phyloP scores from a whole-genome alignment of 257 asterid species.

The Paraleonurus japonicus region DNA sequence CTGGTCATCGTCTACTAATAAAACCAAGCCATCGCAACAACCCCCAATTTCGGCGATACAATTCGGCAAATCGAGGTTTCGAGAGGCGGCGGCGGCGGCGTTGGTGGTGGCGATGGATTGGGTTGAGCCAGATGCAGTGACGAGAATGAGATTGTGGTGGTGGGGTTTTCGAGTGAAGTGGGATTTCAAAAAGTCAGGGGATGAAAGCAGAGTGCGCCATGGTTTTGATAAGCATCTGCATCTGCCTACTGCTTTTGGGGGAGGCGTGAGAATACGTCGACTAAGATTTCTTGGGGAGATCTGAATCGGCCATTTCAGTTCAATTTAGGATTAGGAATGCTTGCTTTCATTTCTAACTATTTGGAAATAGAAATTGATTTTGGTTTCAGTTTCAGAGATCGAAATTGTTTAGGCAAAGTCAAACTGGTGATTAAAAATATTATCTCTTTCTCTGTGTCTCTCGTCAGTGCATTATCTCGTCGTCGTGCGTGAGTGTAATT shows the following conservation, averaged over 20 bases:
- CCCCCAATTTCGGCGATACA: too few relatives aligned
- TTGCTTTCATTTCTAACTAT: too few relatives aligned
- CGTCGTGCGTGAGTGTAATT: too few relatives aligned
- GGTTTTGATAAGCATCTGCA: not conserved
- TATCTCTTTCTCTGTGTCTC: too few relatives aligned
- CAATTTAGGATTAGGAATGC: too few relatives aligned
- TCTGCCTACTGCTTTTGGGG: not conserved
- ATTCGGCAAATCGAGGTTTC: not conserved
- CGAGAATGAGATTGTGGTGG: not conserved
- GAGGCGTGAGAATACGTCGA: not conserved
- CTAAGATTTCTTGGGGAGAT: not conserved
- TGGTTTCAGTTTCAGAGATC: too few relatives aligned
- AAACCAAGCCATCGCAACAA: too few relatives aligned
- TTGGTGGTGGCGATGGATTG: not conserved
- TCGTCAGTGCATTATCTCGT: too few relatives aligned
- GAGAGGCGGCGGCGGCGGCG: not conserved
- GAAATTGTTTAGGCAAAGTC: too few relatives aligned
- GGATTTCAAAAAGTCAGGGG: not conserved
- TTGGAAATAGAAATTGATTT: too few relatives aligned
- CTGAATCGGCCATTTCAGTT: not conserved
- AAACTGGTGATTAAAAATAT: too few relatives aligned
- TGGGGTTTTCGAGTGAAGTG: not conserved
- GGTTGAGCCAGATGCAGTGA: not conserved
- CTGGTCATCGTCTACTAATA: too few relatives aligned
- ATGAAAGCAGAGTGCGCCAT: not conserved